These are phyloP conservation scores for Incumbomyces delicatus DNA, from an alignment of 2,329 filamentous ascomycete genomes.

Conservation along the genomic window DNA sequence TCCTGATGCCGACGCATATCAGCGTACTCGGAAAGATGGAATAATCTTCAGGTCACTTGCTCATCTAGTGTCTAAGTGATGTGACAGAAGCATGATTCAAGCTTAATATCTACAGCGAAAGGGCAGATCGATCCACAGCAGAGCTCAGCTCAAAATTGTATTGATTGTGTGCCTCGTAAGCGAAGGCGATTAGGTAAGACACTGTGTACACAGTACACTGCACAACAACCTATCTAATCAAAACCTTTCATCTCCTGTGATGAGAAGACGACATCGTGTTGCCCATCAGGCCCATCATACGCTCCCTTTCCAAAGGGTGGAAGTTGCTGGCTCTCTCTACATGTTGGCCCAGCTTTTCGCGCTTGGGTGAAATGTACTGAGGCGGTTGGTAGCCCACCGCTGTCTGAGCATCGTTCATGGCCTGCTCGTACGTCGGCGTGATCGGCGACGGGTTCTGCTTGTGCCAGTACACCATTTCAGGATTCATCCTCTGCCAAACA, in stretches of 20 bases:
- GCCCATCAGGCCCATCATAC: conserved; percentile 9
- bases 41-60: no score
- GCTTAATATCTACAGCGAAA: no score
- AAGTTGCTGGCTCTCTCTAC: conserved; percentile 37
- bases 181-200: no score
- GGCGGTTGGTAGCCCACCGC: conserved; percentile 50
- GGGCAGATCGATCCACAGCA: no score
- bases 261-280: conserved; percentile 2
- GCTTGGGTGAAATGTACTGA: conserved; percentile 62
- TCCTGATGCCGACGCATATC: no score
- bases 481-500: conserved; percentile 62
- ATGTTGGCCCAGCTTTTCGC: conserved; percentile 55
- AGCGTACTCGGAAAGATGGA: no score
- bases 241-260: background rate
- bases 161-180: no score
- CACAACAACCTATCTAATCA: no score
- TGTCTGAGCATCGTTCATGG: conserved; percentile 12
- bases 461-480: conserved; percentile 72
- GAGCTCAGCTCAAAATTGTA: no score
- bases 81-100: no score
- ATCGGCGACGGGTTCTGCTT: conserved; percentile 36
- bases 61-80: no score
- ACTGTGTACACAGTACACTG: no score
- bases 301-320: conserved; percentile 40
- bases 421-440: conserved; percentile 20